Base-by-base conservation (phyloP, 139 green algal species). In the Desmodesmus armatus region DNA sequence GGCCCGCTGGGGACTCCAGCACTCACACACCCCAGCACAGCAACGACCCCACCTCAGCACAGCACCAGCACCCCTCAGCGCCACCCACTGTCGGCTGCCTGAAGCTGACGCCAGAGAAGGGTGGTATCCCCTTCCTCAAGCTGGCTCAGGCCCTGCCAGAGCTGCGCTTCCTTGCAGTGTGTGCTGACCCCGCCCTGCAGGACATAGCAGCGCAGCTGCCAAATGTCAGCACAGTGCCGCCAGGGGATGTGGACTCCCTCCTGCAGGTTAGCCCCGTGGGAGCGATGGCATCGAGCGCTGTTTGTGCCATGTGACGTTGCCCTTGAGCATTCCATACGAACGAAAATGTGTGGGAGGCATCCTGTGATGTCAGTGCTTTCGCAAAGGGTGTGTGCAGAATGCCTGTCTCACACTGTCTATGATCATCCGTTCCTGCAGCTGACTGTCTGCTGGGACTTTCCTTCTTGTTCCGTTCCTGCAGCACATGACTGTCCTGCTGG, bases 31-130 rank as follows among this genome's bases (percentile, higher is more conserved):
- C n/a, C n/a, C n/a, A n/a, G n/a, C n/a, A n/a, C n/a, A n/a, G 66
- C 66, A 74, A 25, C 17, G 58, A 19, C 6, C 33, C 35, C 39
- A 17, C 3, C 33, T 27, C 37, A 39, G 43, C 74, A 81, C 29
- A 43, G 55, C 77, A 73, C 40, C 58, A 73, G 58, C 66, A 55
- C 5, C 60, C n/a, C 63, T 23, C 29, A 75, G 60, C 41, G n/a
- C 3, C 53, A 49, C 40, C 35, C 62, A 63, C 31, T 65, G 17
- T 40, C 81, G 33, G 83, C 71, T 47, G 62, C 13, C 35, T 88
- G 53, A 93, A 93, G 78, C 47, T 91, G 27, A 88, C 78, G 0
- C 85, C 87, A 15, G 90, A 93, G 74, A 93, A 91, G 49, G 90
- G 90, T 25, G 75, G 55, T 29, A 44, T 58, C 15, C 33, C 90